Evolutionary conservation across 2,329 filamentous ascomycete species (phyloP).

Genomic region (Diaporthe citrichinensis): DNA sequence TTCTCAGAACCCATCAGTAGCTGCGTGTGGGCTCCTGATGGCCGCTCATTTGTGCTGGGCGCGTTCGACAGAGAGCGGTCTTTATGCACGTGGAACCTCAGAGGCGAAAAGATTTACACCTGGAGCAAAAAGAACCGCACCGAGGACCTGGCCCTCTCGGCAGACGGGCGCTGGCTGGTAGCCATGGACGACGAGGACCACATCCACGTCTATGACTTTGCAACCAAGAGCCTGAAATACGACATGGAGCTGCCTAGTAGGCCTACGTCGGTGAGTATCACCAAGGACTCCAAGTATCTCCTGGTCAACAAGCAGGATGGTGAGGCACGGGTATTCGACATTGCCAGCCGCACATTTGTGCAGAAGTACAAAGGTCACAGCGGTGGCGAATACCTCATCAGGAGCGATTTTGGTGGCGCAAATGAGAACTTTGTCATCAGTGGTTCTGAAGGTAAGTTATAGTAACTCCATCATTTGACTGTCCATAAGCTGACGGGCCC

Average conservation of each 20-base stretch:
- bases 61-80: slow-evolving; percentile 78
- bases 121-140: slow-evolving; percentile 82
- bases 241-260: slow-evolving; percentile 77
- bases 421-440: slow-evolving; percentile 92
- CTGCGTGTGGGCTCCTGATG: slow-evolving; percentile 90
- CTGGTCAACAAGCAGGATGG: slow-evolving; percentile 86
- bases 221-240: slow-evolving; percentile 81
- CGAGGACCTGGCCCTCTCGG: slow-evolving; percentile 87
- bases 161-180: slow-evolving; percentile 84
- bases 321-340: slow-evolving; percentile 83
- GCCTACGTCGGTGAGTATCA: slow-evolving; percentile 85
- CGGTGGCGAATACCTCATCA: slow-evolving; percentile 83
- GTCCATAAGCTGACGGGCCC: neutral
- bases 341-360: slow-evolving; percentile 79
- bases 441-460: slow-evolving; percentile 83
- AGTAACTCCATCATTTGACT: too few species aligned
- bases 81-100: slow-evolving; percentile 79
- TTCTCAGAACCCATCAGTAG: slow-evolving; percentile 90
- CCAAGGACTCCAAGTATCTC: slow-evolving; percentile 82
- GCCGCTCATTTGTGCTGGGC: slow-evolving; percentile 82
- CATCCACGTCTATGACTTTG: slow-evolving; percentile 86
- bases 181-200: slow-evolving; percentile 79
- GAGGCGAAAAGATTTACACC: slow-evolving; percentile 72
- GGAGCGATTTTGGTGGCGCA: slow-evolving; percentile 88
- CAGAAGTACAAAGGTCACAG: slow-evolving; percentile 82